Evolutionary conservation across 2,329 filamentous ascomycete genomes (phyloP), one percentile per base, ranked within the genome.

Genomic region (Neonectria sp.): DNA sequence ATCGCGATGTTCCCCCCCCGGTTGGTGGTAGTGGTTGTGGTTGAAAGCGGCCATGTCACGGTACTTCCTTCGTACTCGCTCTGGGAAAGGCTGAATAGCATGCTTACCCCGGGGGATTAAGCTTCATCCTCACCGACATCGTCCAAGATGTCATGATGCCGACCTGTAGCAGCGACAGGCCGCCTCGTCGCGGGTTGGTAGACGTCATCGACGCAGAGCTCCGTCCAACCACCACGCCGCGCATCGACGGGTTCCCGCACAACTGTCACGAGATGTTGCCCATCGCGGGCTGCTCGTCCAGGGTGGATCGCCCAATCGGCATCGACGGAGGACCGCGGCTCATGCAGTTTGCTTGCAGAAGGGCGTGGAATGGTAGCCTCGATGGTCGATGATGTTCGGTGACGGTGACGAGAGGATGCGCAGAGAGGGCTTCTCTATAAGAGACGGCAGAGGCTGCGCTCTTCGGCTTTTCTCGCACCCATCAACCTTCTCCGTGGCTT

Each of bases 341-440:
- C 46, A 63, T 57, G 43, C 46, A 12, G n/a, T 33, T 37, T 13
- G 46, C 6, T 31, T 13, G 53, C 3, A 13, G 24, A 21, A n/a
- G 53, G 31, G 37, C 35, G 31, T 40, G 35, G 15, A 12, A 29
- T 17, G 53, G 15, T 15, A 29, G 29, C 12, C 37, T 33, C 24
- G 45, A n/a, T 33, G 25, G 24, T 27, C 40, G 33, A 45, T 15
- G 55, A 63, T 48, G 45, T 46, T 46, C 25, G 29, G 52, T 58
- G 62, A 59, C 49, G 62, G 57, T 58, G 62, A 59, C 49, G 62
- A 52, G 49, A 5, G 27, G 21, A 48, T 58, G 43, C 25, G 51
- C 51, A 35, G 37, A 8, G 37, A 58, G n/a, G 27, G 40, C 12
- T 31, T 60, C 48, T 64, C 13, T 56, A 48, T 48, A 48, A 58